Conservation (phyloP, 345 rosid species). For the Boechera stricta region DNA sequence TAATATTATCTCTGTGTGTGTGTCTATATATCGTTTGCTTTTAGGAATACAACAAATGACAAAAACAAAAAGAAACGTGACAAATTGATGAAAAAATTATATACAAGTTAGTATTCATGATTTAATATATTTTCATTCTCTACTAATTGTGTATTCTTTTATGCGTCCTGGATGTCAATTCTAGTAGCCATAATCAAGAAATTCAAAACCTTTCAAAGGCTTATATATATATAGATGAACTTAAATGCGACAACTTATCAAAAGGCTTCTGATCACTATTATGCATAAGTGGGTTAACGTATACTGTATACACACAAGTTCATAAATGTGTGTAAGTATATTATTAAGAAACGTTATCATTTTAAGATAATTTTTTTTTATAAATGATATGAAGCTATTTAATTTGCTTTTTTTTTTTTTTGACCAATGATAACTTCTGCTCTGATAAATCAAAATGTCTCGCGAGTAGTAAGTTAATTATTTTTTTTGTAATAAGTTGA, state of each 20-base stretch:
- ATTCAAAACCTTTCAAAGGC: conserved; percentile 6
- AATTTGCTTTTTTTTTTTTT: neutral
- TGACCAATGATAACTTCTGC: conserved; percentile 17
- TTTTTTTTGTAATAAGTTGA: conserved; percentile 4
- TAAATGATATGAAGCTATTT: neutral
- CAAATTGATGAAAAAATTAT: neutral
- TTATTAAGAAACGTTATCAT: neutral
- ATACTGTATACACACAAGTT: no score
- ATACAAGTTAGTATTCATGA: no score
- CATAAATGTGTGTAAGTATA: no score
- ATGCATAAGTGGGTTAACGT: no score
- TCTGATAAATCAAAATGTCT: conserved; percentile 2
- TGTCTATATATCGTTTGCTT: neutral
- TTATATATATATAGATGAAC: neutral
- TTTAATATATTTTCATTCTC: neutral
- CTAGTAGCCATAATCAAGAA: neutral
- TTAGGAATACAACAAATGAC: neutral
- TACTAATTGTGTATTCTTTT: neutral
- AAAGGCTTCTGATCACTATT: conserved; percentile 2
- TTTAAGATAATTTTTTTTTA: neutral
- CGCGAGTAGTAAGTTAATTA: conserved; percentile 19
- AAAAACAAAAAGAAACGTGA: neutral
- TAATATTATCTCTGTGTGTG: neutral
- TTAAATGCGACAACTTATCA: conserved; percentile 9
- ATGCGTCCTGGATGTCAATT: neutral